These are phyloP conservation scores for Microcyclospora tardicrescens DNA, from an alignment of 2,329 filamentous ascomycete genomes.

Conservation along the genomic window DNA sequence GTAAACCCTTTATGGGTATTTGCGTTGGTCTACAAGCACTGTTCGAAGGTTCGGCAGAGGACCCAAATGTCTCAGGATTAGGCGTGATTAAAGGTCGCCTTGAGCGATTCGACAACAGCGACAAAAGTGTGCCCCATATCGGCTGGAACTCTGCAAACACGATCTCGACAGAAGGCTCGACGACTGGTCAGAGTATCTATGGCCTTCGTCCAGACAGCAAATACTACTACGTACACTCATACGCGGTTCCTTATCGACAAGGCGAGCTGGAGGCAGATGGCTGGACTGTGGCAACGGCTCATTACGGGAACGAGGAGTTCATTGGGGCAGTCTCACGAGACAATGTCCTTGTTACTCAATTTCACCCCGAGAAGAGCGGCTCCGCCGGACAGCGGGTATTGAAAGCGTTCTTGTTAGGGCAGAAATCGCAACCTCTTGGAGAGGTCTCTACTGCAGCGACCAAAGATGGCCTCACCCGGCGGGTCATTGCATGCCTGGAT, in stretches of 20 bases:
- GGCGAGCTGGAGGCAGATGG: conserved; percentile 67
- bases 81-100: conserved; percentile 60
- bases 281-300: conserved; percentile 84
- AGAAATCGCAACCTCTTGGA: conserved; percentile 43
- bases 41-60: conserved; percentile 75
- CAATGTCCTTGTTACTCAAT: conserved; percentile 85
- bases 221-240: conserved; percentile 98
- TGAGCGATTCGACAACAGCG: conserved; percentile 59
- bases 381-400: conserved; percentile 73
- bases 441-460: conserved; percentile 17
- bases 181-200: conserved; percentile 50
- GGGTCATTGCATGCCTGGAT: conserved; percentile 91
- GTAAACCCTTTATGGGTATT: conserved; percentile 97
- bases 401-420: conserved; percentile 72
- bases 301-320: conserved; percentile 80
- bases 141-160: conserved; percentile 91
- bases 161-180: conserved; percentile 26
- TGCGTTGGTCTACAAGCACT: conserved; percentile 89
- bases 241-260: conserved; percentile 62
- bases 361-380: conserved; percentile 96
- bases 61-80: conserved; percentile 57
- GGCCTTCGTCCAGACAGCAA: conserved; percentile 70
- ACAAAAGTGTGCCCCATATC: conserved; percentile 95
- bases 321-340: conserved; percentile 77
- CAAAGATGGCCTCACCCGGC: conserved; percentile 66